Evolutionary conservation across 768 basidiomycete genomes (phyloP), one percentile per base, ranked within the genome.

Genomic region (Collybia mongolica): DNA sequence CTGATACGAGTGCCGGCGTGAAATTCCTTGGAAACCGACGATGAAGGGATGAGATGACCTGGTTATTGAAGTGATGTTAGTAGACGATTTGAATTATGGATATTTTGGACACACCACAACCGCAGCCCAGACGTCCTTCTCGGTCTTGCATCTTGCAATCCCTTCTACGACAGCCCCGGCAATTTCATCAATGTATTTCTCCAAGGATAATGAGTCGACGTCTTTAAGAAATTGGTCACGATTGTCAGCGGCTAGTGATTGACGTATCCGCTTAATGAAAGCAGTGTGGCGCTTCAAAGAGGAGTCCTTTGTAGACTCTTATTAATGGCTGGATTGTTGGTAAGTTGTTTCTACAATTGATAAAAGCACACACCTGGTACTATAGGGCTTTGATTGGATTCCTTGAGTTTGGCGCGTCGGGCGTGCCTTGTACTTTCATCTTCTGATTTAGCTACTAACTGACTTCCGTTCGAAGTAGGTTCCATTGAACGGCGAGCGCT

Each of bases 101-200:
- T 2, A n/a, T 19, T 6, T 20, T n/a, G 11, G 37, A 58, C 60
- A 53, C 74, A 96, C 97, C 79, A 98, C 95, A 15, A 93, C 89
- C 22, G 93, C 93, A 51, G 85, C 86, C 86, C 89, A 89, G 17
- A 92, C 80, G 59, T 99, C 96, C 56, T 87, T 86, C 66, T 97
- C 96, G 0, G 89, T 90, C 72, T 93, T 97, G 67, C 94, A 96
- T 55, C 88, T 82, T 7, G 69, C 69, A 36, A 94, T 74, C 3
- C 97, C 97, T 63, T 99, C 97, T 2, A 91, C 72, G 1, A 87
- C 76, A 6, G 94, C 95, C 9, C 84, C 83, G 1, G 88, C 90
- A 54, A 98, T 87, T 70, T 99, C 97, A 62, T 97, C 95, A 42
- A 95, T 77, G 65, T 99, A 98, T 69, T 97, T 98, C 72, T 93